These are phyloP conservation scores for Thyridium curvatum DNA, from an alignment of 2,329 filamentous ascomycete genomes.

Conservation along the genomic window DNA sequence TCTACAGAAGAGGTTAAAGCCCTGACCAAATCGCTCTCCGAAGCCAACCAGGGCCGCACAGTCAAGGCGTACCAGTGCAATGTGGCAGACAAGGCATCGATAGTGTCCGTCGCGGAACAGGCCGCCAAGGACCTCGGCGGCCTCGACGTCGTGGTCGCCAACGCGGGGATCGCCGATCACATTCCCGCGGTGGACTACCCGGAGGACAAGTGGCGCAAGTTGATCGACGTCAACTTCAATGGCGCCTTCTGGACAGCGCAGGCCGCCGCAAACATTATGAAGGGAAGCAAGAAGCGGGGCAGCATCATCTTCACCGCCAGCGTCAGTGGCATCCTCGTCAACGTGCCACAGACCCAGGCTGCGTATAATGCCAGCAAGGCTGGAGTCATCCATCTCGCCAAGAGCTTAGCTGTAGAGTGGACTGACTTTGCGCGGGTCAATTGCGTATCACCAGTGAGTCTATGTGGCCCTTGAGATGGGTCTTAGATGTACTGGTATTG, in stretches of 20 bases:
- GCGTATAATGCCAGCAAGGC: slow-evolving; percentile 71
- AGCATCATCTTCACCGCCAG: slow-evolving; percentile 33
- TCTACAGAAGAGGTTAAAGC: not conserved
- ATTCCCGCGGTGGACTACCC: slow-evolving; percentile 30
- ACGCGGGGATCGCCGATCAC: slow-evolving; percentile 30
- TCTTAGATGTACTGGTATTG: not conserved
- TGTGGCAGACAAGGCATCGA: slow-evolving; percentile 20
- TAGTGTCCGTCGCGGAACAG: slow-evolving; percentile 22
- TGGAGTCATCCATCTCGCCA: slow-evolving; percentile 52
- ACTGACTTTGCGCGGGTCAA: slow-evolving; percentile 68
- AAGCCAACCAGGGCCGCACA: slow-evolving; percentile 8
- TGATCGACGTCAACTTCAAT: slow-evolving; percentile 32
- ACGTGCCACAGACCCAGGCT: slow-evolving; percentile 68
- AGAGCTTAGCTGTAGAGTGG: slow-evolving; percentile 74
- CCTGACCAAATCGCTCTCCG: not conserved
- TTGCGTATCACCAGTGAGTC: slow-evolving; percentile 58
- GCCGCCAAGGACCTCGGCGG: slow-evolving; percentile 28
- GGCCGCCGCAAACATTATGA: slow-evolving; percentile 29
- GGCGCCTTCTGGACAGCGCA: slow-evolving; percentile 36
- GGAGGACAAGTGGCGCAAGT: slow-evolving; percentile 27
- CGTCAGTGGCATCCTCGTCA: slow-evolving; percentile 74
- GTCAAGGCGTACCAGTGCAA: slow-evolving; percentile 30
- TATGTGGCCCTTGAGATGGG: not conserved
- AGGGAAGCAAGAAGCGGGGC: slow-evolving; percentile 15
- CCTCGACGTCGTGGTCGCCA: slow-evolving; percentile 33